phyloP scores from a whole-genome alignment of 169 alveolate genomes.

The Plasmodium yoelii region DNA sequence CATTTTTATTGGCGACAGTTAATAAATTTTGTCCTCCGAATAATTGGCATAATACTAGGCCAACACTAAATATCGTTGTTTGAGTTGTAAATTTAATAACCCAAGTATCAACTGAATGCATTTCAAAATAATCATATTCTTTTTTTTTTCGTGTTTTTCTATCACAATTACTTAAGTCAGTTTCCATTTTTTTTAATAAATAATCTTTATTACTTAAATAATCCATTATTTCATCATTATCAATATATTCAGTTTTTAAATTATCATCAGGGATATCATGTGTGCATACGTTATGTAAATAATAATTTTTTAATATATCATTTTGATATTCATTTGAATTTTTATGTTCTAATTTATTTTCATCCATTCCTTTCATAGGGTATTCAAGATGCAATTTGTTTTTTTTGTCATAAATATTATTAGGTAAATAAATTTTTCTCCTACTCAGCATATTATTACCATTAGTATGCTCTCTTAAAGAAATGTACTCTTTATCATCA shows the following conservation, averaged over 20 bases:
- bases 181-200: slow-evolving; percentile 50
- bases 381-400: not conserved
- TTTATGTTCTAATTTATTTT: slow-evolving; percentile 9
- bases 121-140: slow-evolving; percentile 50
- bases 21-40: slow-evolving; percentile 81
- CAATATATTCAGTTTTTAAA: slow-evolving; percentile 30
- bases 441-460: not conserved
- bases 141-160: slow-evolving; percentile 34
- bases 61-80: slow-evolving; percentile 80
- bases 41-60: slow-evolving; percentile 80
- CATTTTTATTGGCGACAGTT: slow-evolving; percentile 77
- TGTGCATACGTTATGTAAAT: slow-evolving; percentile 42
- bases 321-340: slow-evolving; percentile 5
- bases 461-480: not conserved
- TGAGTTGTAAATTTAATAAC: slow-evolving; percentile 72
- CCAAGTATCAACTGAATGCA: slow-evolving; percentile 75
- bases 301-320: slow-evolving; percentile 42
- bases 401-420: not conserved
- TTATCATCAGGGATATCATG: slow-evolving; percentile 54
- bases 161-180: slow-evolving; percentile 34
- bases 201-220: slow-evolving; percentile 27
- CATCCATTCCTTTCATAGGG: not conserved
- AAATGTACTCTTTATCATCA: not conserved
- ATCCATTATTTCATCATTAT: slow-evolving; percentile 58
- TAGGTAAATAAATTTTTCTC: not conserved